Conservation (phyloP, 1,284 basidiomycete genomes). For the Jaminaea rosea region DNA sequence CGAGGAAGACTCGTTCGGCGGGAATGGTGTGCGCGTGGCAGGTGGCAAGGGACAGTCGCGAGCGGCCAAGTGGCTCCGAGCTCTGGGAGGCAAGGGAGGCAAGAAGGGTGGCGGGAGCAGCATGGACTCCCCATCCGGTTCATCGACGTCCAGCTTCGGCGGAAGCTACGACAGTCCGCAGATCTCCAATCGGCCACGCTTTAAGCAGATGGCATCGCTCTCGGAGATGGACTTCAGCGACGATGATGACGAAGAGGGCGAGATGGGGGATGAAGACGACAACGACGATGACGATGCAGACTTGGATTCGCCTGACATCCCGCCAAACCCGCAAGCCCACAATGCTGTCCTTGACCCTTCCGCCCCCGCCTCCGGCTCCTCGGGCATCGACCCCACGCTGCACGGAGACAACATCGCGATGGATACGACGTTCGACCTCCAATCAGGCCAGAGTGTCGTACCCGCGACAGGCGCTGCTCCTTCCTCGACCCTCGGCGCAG, state of each 20-base stretch:
- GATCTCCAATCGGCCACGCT: constrained; percentile 7
- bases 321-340: background rate
- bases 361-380: background rate
- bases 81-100: constrained; percentile 18
- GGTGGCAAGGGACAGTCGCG: constrained; percentile 24
- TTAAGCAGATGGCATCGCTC: constrained; percentile 4
- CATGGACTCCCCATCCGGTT: background rate
- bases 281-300: background rate
- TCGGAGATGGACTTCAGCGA: constrained; percentile 18
- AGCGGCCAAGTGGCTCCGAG: constrained; percentile 37
- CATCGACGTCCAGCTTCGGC: background rate
- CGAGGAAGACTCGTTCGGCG: no score
- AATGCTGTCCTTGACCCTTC: background rate
- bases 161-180: constrained; percentile 9
- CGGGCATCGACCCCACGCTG: constrained; percentile 1
- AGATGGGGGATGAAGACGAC: constrained; percentile 1
- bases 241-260: constrained; percentile 17
- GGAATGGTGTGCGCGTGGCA: no score
- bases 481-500: no score
- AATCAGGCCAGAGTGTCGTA: constrained; percentile 16
- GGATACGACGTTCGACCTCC: constrained; percentile 37
- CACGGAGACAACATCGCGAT: constrained; percentile 17
- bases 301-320: background rate
- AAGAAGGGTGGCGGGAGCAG: background rate
- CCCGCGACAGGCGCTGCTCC: no score